Evolutionary conservation across 108 stramenopile species (phyloP).

Genomic region (Schizochytrium sp.): DNA sequence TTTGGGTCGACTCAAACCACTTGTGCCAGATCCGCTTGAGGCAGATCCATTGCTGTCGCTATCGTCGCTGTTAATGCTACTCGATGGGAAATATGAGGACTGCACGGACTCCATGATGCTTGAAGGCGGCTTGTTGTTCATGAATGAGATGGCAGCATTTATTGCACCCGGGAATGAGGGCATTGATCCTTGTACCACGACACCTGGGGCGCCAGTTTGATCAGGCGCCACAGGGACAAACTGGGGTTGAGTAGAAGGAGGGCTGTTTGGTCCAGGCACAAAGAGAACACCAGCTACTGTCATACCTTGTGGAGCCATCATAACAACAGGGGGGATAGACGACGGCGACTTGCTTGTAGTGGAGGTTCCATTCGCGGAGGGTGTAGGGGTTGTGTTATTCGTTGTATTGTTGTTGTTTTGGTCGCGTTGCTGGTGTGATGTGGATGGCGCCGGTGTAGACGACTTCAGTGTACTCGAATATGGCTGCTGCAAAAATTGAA

Average conservation of each 20-base stretch:
- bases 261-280: not conserved
- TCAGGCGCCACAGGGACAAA: not conserved
- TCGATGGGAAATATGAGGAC: not conserved
- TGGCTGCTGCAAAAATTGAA: not conserved
- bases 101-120: too few relatives aligned
- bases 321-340: not conserved
- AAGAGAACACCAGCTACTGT: conserved; percentile 6
- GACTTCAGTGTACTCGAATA: not conserved
- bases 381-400: not conserved
- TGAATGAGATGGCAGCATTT: too few relatives aligned
- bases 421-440: not conserved
- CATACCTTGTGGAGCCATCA: not conserved
- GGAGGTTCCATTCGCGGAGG: not conserved
- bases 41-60: conserved; percentile 34
- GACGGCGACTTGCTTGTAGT: too few relatives aligned
- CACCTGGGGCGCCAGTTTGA: not conserved
- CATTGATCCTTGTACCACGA: not conserved
- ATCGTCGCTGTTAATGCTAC: not conserved
- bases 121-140: too few relatives aligned
- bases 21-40: not conserved
- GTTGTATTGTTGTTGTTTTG: not conserved
- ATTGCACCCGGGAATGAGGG: too few relatives aligned
- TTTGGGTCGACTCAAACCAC: not conserved
- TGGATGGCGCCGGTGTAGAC: not conserved
- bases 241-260: not conserved